Base-by-base conservation (phyloP, 2,329 filamentous ascomycete genomes). In the Colletotrichum theobromicola region DNA sequence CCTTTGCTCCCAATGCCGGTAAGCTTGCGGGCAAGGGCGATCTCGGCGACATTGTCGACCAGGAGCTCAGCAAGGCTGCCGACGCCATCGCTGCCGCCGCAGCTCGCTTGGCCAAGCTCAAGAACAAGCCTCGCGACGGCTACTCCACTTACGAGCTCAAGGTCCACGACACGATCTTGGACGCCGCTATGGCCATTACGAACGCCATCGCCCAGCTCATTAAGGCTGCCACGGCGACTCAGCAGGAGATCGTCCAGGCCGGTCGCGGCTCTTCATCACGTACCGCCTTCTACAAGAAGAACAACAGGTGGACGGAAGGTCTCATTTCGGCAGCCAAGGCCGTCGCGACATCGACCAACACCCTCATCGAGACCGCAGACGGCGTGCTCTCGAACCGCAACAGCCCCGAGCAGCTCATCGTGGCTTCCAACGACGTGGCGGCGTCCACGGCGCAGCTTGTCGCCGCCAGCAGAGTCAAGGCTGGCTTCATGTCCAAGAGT, bases 251-350 rank as follows among this genome's bases (percentile, higher is more conserved):
- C 81, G 97, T 99, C 57, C 93, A 95, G 77, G 95, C 98, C 76
- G 97, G 97, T 9, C 93, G 94, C 24, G 97, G 97, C 42, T 94
- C 93, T 30, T 95, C 94, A 66, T 97, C 95, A 58, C 91, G 93
- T 72, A 97, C 96, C 3, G 95, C 96, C 28, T 99, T 99, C 85
- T 99, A 99, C 92, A 98, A 98, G 90, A 98, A 98, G 89, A 98
- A 99, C 90, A 99, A 98, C 86, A 92, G 97, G 67, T 99, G 97
- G 97, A 99, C 97, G 0, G 97, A 99, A 82, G 97, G 97, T 62
- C 92, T 99, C 75, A 98, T 99, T 82, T 98, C 95, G 46, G 97
- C 97, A 1, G 96, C 97, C 77, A 99, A 99, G 87, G 97, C 97
- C 1, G 97, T 99, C 21, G 97, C 97, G 4, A 90, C 91, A 2